Evolutionary conservation across 495 filamentous ascomycete genomes (phyloP).

Genomic region (Talaromyces proteolyticus): DNA sequence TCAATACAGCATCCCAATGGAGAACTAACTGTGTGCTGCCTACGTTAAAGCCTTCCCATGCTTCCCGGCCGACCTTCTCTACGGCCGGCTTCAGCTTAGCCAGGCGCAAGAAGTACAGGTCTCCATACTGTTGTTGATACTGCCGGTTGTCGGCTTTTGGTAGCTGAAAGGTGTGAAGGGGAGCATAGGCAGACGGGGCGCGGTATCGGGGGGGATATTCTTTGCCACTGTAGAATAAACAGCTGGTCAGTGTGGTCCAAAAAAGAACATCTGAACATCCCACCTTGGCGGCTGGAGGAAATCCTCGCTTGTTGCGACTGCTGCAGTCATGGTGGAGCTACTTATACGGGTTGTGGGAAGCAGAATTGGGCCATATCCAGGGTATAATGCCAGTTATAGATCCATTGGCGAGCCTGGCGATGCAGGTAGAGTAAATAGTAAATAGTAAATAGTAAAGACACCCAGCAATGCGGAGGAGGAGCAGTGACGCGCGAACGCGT

Average conservation of each 20-base stretch:
- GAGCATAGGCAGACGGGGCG: constrained; percentile 61
- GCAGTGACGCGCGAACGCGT: constrained; percentile 20
- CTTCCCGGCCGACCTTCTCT: constrained; percentile 62
- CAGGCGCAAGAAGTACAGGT: constrained; percentile 94
- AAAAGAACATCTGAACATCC: constrained; percentile 7
- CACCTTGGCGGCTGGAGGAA: constrained; percentile 16
- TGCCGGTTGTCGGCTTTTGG: constrained; percentile 61
- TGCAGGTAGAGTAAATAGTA: constrained; percentile 1
- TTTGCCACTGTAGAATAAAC: constrained; percentile 25
- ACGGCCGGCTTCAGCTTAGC: constrained; percentile 81
- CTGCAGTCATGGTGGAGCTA: constrained; percentile 1
- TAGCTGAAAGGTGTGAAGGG: constrained; percentile 66
- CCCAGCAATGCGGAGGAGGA: constrained; percentile 1
- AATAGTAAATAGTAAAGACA: neutral
- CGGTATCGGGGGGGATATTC: constrained; percentile 39
- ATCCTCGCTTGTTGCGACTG: neutral
- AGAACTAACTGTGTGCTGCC: constrained; percentile 4
- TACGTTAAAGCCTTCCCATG: constrained; percentile 71
- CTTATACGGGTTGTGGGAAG: no score
- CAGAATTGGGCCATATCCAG: no score
- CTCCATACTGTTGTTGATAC: constrained; percentile 93
- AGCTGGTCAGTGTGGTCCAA: constrained; percentile 4
- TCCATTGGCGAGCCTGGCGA: no score
- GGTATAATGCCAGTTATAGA: no score
- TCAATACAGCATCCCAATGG: neutral